A percentile compares a stretch with the other conserved stretches of the same genome.
Evolutionary conservation across 2,329 filamentous ascomycete genomes (phyloP).

Genomic region (Anisogramma anomala): DNA sequence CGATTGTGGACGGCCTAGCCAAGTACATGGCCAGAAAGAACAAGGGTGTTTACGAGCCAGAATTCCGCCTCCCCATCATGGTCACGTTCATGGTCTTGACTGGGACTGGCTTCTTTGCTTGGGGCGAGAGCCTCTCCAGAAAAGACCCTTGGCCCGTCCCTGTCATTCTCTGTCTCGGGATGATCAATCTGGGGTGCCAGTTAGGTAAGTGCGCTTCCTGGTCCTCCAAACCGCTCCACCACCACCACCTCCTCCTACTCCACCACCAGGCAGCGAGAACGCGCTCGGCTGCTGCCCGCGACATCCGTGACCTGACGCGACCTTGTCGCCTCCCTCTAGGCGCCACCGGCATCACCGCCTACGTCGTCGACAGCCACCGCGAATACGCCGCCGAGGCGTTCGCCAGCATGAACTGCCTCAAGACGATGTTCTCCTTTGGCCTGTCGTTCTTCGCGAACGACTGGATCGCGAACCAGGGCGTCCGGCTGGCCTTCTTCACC

Average conservation of each 20-base stretch:
- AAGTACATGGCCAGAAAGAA: conserved; percentile 25
- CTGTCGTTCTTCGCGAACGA: conserved; percentile 29
- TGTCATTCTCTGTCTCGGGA: conserved; percentile 25
- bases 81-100: conserved; percentile 24
- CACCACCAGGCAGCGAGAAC: too few relatives aligned
- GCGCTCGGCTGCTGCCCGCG: too few relatives aligned
- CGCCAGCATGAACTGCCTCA: conserved; percentile 28
- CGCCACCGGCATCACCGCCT: conserved; percentile 26
- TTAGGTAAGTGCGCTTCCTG: too few relatives aligned
- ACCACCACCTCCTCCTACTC: too few relatives aligned
- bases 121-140: conserved; percentile 18
- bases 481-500: conserved; percentile 26
- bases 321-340: too few relatives aligned
- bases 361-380: conserved; percentile 28
- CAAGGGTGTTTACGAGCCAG: conserved; percentile 27
- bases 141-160: conserved; percentile 20
- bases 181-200: conserved; percentile 25
- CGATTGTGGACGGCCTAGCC: conserved; percentile 25
- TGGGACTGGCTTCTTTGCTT: conserved; percentile 27
- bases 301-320: too few relatives aligned
- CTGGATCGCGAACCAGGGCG: conserved; percentile 27
- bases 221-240: too few relatives aligned
- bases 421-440: conserved; percentile 28
- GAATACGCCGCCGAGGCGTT: conserved; percentile 27
- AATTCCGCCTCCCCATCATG: conserved; percentile 29